phyloP scores from a whole-genome alignment of 2,329 filamentous ascomycete species.

The Ceratocystis destructans region DNA sequence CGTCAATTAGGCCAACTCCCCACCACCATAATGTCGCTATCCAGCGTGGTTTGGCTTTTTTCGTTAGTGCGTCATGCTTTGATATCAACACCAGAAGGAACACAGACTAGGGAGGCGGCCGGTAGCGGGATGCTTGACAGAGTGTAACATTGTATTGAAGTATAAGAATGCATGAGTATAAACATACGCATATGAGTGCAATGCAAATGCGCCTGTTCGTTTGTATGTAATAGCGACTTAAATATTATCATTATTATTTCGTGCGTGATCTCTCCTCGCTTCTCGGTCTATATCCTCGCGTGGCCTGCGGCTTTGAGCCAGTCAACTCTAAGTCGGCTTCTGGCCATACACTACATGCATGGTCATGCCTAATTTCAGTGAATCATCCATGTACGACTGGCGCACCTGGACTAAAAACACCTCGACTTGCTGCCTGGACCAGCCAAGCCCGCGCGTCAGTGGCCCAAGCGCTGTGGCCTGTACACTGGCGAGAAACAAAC shows the following conservation, averaged over 20 bases:
- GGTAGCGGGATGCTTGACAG: too few species aligned
- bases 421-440: slow-evolving; percentile 36
- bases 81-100: too few species aligned
- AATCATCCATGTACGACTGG: slow-evolving; percentile 35
- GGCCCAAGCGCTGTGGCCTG: slow-evolving; percentile 40
- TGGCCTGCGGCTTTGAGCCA: not conserved
- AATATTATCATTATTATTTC: not conserved
- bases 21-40: too few species aligned
- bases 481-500: slow-evolving; percentile 36
- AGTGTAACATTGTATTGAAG: not conserved
- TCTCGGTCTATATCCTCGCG: not conserved
- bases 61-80: too few species aligned
- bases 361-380: slow-evolving; percentile 40
- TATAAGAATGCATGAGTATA: not conserved
- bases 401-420: slow-evolving; percentile 36
- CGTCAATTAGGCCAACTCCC: too few species aligned
- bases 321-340: slow-evolving; percentile 28
- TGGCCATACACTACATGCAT: slow-evolving; percentile 42
- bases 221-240: not conserved
- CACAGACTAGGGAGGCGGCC: too few species aligned
- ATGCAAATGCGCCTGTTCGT: not conserved
- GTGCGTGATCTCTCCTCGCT: not conserved
- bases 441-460: slow-evolving; percentile 36
- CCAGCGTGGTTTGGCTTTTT: too few species aligned
- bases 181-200: not conserved